These are phyloP conservation scores for Takashimella tepidaria DNA, from an alignment of 1,284 basidiomycete genomes.

Conservation along the genomic window DNA sequence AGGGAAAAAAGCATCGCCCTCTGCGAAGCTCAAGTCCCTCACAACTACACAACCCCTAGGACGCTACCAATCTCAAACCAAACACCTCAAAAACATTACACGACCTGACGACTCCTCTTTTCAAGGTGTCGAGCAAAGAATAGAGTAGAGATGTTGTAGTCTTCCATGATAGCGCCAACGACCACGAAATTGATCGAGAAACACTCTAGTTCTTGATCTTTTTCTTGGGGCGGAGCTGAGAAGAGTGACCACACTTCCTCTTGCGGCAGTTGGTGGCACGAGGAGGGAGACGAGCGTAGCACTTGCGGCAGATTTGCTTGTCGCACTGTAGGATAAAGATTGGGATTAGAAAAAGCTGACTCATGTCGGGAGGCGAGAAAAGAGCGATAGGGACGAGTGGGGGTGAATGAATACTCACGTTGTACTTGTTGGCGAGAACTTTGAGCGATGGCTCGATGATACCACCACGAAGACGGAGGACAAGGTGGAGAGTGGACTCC, in stretches of 20 bases:
- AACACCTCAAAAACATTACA: no score
- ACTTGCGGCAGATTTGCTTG: slow-evolving; percentile 99
- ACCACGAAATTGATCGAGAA: slow-evolving; percentile 8
- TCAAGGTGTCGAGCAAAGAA: no score
- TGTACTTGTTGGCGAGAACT: slow-evolving; percentile 93
- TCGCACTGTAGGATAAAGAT: slow-evolving; percentile 55
- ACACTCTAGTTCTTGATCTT: slow-evolving; percentile 74
- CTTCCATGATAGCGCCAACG: no score
- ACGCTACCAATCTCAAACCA: no score
- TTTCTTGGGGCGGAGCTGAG: slow-evolving; percentile 82
- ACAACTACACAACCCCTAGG: neutral
- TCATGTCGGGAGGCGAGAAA: neutral
- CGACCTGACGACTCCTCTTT: no score
- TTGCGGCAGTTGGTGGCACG: slow-evolving; percentile 93
- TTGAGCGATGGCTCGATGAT: slow-evolving; percentile 99
- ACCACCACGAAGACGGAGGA: slow-evolving; percentile 95
- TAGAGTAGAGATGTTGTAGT: no score
- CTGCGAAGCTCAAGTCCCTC: neutral
- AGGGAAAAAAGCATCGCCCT: neutral
- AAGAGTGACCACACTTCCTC: slow-evolving; percentile 76
- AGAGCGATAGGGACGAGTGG: neutral
- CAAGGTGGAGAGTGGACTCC: slow-evolving; percentile 95
- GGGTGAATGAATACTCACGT: slow-evolving; percentile 47
- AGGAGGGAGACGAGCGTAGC: slow-evolving; percentile 97
- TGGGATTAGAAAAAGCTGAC: neutral